These are phyloP conservation scores for Staphylotrichum longicolle DNA, from an alignment of 495 filamentous ascomycete genomes.

Conservation along the genomic window DNA sequence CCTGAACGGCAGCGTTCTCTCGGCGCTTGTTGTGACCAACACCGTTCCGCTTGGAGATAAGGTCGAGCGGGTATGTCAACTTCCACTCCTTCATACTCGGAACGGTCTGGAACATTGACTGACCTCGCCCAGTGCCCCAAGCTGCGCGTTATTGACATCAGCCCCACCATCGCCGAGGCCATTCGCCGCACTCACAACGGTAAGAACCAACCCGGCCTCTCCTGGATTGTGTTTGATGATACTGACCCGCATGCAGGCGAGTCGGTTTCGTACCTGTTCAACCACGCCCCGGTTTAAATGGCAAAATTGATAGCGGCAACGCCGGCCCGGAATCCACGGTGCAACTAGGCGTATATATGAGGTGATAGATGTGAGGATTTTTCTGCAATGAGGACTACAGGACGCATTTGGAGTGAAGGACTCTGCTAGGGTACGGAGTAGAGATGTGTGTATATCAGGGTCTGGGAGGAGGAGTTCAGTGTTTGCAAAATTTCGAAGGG, in stretches of 20 bases:
- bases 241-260: constrained; percentile 31
- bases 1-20: constrained; percentile 77
- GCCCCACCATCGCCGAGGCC: constrained; percentile 70
- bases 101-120: background rate
- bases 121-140: constrained; percentile 57
- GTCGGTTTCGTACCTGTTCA: constrained; percentile 91
- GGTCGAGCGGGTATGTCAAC: constrained; percentile 38
- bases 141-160: constrained; percentile 89
- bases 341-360: background rate
- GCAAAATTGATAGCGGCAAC: background rate
- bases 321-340: background rate
- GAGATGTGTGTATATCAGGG: constrained; percentile 7
- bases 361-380: background rate
- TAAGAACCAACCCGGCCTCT: constrained; percentile 42
- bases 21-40: constrained; percentile 87
- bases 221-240: constrained; percentile 13
- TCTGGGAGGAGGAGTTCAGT: constrained; percentile 1
- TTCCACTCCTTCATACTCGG: background rate
- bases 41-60: constrained; percentile 91
- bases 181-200: constrained; percentile 94
- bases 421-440: constrained; percentile 3
- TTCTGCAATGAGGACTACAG: background rate
- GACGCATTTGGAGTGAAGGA: background rate
- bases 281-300: constrained; percentile 66
- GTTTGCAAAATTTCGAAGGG: background rate